phyloP scores from a whole-genome alignment of 1,139 yeast genomes.

The Taphrina flavorubra region DNA sequence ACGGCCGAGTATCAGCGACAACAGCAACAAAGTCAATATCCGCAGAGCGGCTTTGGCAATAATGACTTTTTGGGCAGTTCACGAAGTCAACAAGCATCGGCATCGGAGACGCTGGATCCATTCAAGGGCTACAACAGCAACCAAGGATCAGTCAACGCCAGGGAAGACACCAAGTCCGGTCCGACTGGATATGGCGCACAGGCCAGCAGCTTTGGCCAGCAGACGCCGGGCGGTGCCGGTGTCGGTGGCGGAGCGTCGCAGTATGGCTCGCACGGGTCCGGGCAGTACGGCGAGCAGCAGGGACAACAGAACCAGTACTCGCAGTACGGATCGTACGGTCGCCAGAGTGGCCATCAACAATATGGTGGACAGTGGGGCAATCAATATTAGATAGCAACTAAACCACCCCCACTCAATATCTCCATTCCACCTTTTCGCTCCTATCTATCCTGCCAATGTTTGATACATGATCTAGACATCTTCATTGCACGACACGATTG shows the following conservation, averaged over 20 bases:
- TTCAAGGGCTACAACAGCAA: slow-evolving; percentile 37
- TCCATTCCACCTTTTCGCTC: not conserved
- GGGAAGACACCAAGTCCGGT: slow-evolving; percentile 27
- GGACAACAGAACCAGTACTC: slow-evolving; percentile 32
- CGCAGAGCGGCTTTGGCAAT: slow-evolving; percentile 25
- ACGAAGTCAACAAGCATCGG: slow-evolving; percentile 23
- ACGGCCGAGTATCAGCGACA: slow-evolving; percentile 37
- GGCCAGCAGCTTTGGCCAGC: slow-evolving; percentile 11
- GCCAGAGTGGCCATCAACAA: slow-evolving; percentile 30
- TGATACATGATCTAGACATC: no score
- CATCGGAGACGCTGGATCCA: slow-evolving; percentile 12
- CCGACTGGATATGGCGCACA: slow-evolving; percentile 20
- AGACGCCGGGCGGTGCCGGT: not conserved
- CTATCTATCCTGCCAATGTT: no score
- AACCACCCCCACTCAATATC: not conserved
- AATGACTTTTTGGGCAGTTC: slow-evolving; percentile 32
- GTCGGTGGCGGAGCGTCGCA: not conserved
- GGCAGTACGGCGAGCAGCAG: slow-evolving; percentile 15
- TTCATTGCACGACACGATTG: no score
- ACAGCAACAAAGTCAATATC: slow-evolving; percentile 27
- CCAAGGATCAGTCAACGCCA: slow-evolving; percentile 18
- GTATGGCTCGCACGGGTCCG: slow-evolving; percentile 14
- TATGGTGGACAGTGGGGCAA: slow-evolving; percentile 25
- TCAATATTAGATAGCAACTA: slow-evolving; percentile 11
- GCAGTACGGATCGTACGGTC: slow-evolving; percentile 37